phyloP scores from a whole-genome alignment of 2,329 filamentous ascomycete genomes.

The Scortechinia acanthostroma region DNA sequence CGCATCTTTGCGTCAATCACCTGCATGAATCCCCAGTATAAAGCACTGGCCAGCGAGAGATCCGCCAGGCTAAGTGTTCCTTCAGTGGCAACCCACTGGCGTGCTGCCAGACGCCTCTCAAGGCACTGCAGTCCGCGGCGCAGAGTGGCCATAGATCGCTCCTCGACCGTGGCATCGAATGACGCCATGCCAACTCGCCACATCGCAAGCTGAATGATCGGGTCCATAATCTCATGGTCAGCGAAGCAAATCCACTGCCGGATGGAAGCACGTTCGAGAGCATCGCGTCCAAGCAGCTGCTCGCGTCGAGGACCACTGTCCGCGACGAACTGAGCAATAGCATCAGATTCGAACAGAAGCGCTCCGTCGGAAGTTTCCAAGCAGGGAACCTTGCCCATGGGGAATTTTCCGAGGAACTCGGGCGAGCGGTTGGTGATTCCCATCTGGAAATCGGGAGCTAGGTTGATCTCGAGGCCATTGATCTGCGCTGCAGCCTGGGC shows the following conservation, averaged over 20 bases:
- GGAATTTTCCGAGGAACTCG: slow-evolving; percentile 39
- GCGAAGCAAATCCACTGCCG: slow-evolving; percentile 34
- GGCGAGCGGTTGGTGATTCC: slow-evolving; percentile 30
- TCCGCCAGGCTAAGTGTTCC: not conserved
- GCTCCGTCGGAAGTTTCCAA: slow-evolving; percentile 35
- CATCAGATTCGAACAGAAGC: slow-evolving; percentile 33
- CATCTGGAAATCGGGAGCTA: slow-evolving; percentile 26
- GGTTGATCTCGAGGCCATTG: slow-evolving; percentile 26
- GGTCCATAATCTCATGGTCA: slow-evolving; percentile 21
- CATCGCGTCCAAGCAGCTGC: slow-evolving; percentile 33
- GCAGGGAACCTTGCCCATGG: slow-evolving; percentile 39
- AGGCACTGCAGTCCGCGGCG: slow-evolving; percentile 11
- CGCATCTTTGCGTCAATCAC: slow-evolving; percentile 23
- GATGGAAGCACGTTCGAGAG: slow-evolving; percentile 29
- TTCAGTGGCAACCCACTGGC: not conserved
- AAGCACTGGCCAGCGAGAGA: slow-evolving; percentile 6
- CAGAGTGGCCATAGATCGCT: slow-evolving; percentile 7
- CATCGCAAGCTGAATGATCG: slow-evolving; percentile 10
- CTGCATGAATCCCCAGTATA: slow-evolving; percentile 14
- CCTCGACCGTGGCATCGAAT: slow-evolving; percentile 14
- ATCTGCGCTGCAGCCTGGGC: slow-evolving; percentile 20
- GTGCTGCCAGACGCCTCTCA: not conserved
- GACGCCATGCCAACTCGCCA: slow-evolving; percentile 18
- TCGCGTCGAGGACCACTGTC: slow-evolving; percentile 29
- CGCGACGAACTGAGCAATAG: slow-evolving; percentile 37